Base-by-base conservation (phyloP, 345 rosid species). In the Sapria himalayana region DNA sequence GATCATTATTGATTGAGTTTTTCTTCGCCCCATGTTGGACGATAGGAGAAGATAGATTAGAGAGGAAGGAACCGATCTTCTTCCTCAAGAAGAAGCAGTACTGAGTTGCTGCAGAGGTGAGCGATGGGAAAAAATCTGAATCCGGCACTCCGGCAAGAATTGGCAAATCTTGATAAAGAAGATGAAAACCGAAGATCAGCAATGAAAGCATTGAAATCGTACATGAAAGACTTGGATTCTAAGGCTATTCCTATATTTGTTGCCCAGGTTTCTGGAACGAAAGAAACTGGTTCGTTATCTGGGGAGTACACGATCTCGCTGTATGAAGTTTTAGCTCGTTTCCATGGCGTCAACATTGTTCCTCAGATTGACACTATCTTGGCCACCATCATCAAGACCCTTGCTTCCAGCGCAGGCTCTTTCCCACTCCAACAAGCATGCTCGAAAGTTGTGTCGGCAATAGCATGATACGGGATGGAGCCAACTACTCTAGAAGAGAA, bases 391-490 rank as follows among this genome's bases (percentile, higher is more conserved):
- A 63, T 84, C 58, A 84, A 76, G 57, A 89, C 95, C 4, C 54
- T 89, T 25, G 75, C 86, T 41, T 79, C 92, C 8, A 89, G 86
- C 57, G 86, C 93, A 3, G 95, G 84, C 14, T 89, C 93, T 25
- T 74, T 89, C 58, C 84, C 93, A 43, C 93, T 89, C 48, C 95
- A 82, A 46, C 95, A 89, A 46, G 98, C 98, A 0, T 89, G 98
- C 58, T 76, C 98, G 5, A 82, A 76, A 58, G 98, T 89, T 33
- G 75, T 89, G 3, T 86, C 93, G 0, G 93, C 95, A 3, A 80
- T 84, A 51, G 92, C 98, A 3, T 67, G 86, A 41, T 84, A 84
- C 19, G 93, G 92, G 22, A 76, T 89, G 38, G 93, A 77, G 8
- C 95, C 76, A 0, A 64, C 81, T 8, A 71, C 72, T 8, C 72